phyloP scores from a whole-genome alignment of 2,329 filamentous ascomycete species.

The Ceratocystis eucalypticola region DNA sequence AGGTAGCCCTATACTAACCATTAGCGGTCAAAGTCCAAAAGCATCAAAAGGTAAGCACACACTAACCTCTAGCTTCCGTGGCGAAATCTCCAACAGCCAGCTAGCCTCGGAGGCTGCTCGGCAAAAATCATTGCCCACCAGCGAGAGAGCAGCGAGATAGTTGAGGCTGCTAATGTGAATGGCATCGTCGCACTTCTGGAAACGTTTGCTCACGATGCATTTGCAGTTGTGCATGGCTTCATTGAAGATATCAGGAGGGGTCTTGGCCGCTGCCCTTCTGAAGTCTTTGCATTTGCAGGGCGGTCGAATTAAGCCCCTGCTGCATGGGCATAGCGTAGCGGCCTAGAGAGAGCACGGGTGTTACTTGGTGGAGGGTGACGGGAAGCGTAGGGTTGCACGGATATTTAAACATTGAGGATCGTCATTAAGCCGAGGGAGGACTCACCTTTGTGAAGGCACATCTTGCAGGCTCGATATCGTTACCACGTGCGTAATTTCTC shows the following conservation, averaged over 20 bases:
- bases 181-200: slow-evolving; percentile 29
- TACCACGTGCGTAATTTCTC: background rate
- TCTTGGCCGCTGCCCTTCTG: slow-evolving; percentile 22
- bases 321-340: slow-evolving; percentile 25
- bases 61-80: slow-evolving; percentile 29
- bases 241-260: slow-evolving; percentile 25
- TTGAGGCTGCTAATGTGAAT: slow-evolving; percentile 31
- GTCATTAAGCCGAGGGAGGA: background rate
- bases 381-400: too few relatives aligned
- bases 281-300: slow-evolving; percentile 31
- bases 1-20: slow-evolving; percentile 29
- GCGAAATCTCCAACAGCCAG: slow-evolving; percentile 33
- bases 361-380: too few relatives aligned
- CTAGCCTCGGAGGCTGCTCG: slow-evolving; percentile 30
- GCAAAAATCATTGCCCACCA: slow-evolving; percentile 29
- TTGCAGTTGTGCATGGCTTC: slow-evolving; percentile 31
- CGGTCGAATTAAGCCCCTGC: slow-evolving; percentile 26
- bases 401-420: too few relatives aligned
- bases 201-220: slow-evolving; percentile 28
- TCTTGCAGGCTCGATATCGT: background rate
- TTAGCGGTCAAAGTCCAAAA: background rate
- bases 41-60: background rate
- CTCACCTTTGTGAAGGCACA: background rate
- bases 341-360: slow-evolving; percentile 4
- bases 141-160: slow-evolving; percentile 28